phyloP scores from a whole-genome alignment of 2,329 filamentous ascomycete genomes.

The Arthrobotrys musiformis region DNA sequence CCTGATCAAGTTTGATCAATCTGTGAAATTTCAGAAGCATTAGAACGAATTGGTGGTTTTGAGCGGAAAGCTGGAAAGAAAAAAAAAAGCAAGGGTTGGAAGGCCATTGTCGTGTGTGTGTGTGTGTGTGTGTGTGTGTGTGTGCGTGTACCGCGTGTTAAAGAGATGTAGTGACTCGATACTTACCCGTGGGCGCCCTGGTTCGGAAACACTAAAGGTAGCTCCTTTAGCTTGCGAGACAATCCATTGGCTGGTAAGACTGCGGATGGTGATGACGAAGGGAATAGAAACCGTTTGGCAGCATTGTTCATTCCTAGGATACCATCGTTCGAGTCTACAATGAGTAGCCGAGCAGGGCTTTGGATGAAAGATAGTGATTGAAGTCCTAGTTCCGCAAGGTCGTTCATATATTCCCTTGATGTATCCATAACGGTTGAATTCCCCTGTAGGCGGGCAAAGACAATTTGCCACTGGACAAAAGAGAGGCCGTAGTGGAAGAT shows the following conservation, averaged over 20 bases:
- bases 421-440: constrained; percentile 33
- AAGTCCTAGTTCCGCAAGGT: constrained; percentile 44
- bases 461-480: constrained; percentile 19
- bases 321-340: constrained; percentile 34
- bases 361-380: constrained; percentile 46
- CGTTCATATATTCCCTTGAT: constrained; percentile 33
- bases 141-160: constrained; percentile 19
- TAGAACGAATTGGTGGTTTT: constrained; percentile 21
- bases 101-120: neutral
- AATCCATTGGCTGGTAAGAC: constrained; percentile 7
- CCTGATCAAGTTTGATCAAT: constrained; percentile 52
- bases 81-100: neutral
- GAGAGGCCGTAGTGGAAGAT: constrained; percentile 15
- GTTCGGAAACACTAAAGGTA: constrained; percentile 39
- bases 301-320: constrained; percentile 44
- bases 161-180: neutral
- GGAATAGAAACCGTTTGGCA: constrained; percentile 40
- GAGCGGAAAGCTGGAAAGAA: neutral
- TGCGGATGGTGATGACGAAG: neutral
- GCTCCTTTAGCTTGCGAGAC: constrained; percentile 26
- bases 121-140: too few species aligned
- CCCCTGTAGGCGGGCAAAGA: constrained; percentile 24
- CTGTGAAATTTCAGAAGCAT: constrained; percentile 20
- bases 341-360: constrained; percentile 40
- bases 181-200: constrained; percentile 46